Base-by-base conservation (phyloP, 495 filamentous ascomycete genomes). In the Thermochaetoides thermophila region DNA sequence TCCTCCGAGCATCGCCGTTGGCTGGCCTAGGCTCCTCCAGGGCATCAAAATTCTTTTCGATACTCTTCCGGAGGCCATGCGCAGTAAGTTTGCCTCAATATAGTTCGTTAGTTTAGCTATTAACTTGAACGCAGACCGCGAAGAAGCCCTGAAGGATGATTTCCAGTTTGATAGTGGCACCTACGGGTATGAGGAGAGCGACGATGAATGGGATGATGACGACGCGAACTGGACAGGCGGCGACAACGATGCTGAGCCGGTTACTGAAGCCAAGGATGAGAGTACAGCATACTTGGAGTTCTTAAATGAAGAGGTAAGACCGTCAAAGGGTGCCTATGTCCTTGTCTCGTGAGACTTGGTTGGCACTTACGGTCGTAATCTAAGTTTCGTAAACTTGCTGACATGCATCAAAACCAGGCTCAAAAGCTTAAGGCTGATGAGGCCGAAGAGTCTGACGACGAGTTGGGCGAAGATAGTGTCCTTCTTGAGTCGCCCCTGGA, bases 281-380 rank as follows among this genome's bases (percentile, higher is more conserved):
- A 84, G 82, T 48, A 76, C 80, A 13, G 84, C 89, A 2, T 97
- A 97, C 50, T 70, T 97, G 21, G 87, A 96, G 32, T 97, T 97
- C 63, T 57, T 97, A 29, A 87, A 85, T 44, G 78, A 87, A 49
- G 87, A 94, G 64, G 79, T 78, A 47, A 60, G 57, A 16, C 27
- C 22, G 23, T 28, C 27, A 26, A 12, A 17, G 14, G 33, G 10
- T 19, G 26, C 7, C 11, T 14, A 11, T 10, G 28, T 8, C 10
- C 20, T 17, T 29, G 17, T 25, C 16, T 11, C 13, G 12, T 29
- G 14, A 33, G 30, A 20, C 29, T 19, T 27, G 34, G 22, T 46
- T 30, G 42, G 32, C 46, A 38, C 26, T 32, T 31, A 18, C 21
- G 16, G 14, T 14, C 35, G 14, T 13, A 35, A 18, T 29, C 17